Conservation (phyloP, 495 filamentous ascomycete species). For the Sordaria brevicollis region DNA sequence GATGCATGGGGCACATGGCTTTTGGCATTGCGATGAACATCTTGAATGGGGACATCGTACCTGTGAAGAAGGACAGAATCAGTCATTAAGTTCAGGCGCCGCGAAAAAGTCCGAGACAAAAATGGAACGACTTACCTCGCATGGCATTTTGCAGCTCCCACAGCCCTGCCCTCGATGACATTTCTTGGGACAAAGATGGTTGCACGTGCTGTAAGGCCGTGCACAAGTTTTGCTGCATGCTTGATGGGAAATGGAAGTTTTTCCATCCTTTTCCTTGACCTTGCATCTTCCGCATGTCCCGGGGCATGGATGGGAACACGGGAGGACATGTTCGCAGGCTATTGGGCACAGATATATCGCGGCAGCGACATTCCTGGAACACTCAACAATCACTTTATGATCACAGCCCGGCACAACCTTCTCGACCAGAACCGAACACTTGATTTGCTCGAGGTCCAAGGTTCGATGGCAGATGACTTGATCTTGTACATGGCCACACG, state of each 20-base stretch:
- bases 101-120: not conserved
- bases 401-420: slow-evolving; percentile 41
- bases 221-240: slow-evolving; percentile 43
- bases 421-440: slow-evolving; percentile 26
- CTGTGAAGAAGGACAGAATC: not conserved
- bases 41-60: slow-evolving; percentile 45
- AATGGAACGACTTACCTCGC: slow-evolving; percentile 33
- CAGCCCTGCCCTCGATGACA: slow-evolving; percentile 36
- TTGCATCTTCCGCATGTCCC: slow-evolving; percentile 41
- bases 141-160: slow-evolving; percentile 41
- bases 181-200: slow-evolving; percentile 31
- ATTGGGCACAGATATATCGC: slow-evolving; percentile 33
- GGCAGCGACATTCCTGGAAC: slow-evolving; percentile 32
- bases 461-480: slow-evolving; percentile 41
- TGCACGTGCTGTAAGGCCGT: slow-evolving; percentile 45
- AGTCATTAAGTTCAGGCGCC: too few species aligned
- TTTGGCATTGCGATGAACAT: slow-evolving; percentile 46
- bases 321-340: slow-evolving; percentile 33
- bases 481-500: slow-evolving; percentile 47
- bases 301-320: slow-evolving; percentile 55
- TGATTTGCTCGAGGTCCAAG: slow-evolving; percentile 5
- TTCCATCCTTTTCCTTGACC: slow-evolving; percentile 13
- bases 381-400: slow-evolving; percentile 43
- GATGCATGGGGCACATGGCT: slow-evolving; percentile 58
- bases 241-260: slow-evolving; percentile 30